A percentile compares a stretch with the other conserved stretches of the same genome.
Evolutionary conservation across 2,329 filamentous ascomycete genomes (phyloP).

Genomic region (Phialophora expanda): DNA sequence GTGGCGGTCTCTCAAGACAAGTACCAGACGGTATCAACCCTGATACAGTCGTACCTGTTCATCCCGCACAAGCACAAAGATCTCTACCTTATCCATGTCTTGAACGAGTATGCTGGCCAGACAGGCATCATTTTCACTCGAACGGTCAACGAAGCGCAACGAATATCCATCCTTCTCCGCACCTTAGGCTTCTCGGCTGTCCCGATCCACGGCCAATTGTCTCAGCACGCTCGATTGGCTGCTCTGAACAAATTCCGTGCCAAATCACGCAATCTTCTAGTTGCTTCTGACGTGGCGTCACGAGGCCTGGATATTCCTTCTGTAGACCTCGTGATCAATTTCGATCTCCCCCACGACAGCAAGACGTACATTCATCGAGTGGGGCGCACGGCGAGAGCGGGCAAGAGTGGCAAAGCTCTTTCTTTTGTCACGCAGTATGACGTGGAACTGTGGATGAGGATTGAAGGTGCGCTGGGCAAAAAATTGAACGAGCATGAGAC

Average conservation of each 20-base stretch:
- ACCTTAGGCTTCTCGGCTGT: constrained; percentile 87
- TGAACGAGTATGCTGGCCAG: constrained; percentile 87
- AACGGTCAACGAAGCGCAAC: constrained; percentile 88
- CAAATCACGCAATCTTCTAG: constrained; percentile 79
- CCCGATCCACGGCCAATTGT: constrained; percentile 89
- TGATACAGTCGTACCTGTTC: constrained; percentile 86
- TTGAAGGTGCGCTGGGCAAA: constrained; percentile 81
- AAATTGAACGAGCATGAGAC: constrained; percentile 72
- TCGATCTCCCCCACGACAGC: constrained; percentile 79
- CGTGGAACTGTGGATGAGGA: constrained; percentile 76
- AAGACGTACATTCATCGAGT: constrained; percentile 93
- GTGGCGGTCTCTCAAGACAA: constrained; percentile 82
- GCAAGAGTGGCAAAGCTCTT: constrained; percentile 80
- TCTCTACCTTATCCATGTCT: constrained; percentile 80
- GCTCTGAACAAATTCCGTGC: constrained; percentile 89
- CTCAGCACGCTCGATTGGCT: constrained; percentile 82
- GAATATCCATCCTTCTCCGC: constrained; percentile 80
- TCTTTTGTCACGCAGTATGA: constrained; percentile 87
- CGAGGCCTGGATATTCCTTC: constrained; percentile 89
- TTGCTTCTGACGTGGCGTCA: constrained; percentile 89
- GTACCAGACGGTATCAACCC: constrained; percentile 88
- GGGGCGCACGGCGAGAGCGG: constrained; percentile 82
- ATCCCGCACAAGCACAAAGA: constrained; percentile 88
- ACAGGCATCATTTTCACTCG: constrained; percentile 88
- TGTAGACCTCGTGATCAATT: constrained; percentile 84